Evolutionary conservation across 805 yeast genomes (phyloP).

Genomic region (Komagataella ulmi): DNA sequence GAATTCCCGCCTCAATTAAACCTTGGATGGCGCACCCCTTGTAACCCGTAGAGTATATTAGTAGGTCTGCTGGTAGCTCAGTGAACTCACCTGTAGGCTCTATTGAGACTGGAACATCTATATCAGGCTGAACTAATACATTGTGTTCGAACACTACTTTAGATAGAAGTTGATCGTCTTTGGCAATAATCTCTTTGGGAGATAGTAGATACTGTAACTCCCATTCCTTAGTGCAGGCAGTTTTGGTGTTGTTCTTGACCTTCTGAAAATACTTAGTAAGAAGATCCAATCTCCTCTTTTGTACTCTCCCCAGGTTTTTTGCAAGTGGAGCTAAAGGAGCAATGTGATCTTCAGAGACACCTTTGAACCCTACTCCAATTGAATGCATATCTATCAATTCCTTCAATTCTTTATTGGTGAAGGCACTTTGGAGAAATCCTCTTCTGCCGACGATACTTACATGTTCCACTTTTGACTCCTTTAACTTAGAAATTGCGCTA

Average conservation of each 20-base stretch:
- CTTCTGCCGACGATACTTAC: constrained; percentile 77
- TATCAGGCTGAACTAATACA: constrained; percentile 23
- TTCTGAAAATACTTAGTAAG: constrained; percentile 30
- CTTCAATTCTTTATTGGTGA: constrained; percentile 84
- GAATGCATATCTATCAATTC: constrained; percentile 56
- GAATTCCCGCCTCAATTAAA: constrained; percentile 32
- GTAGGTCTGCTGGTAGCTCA: constrained; percentile 40
- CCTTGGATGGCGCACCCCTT: constrained; percentile 53
- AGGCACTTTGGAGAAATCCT: constrained; percentile 76
- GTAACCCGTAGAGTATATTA: constrained; percentile 77
- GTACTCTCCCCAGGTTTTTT: constrained; percentile 31
- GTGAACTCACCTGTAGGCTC: constrained; percentile 21
- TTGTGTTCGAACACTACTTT: constrained; percentile 39
- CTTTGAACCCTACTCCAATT: constrained; percentile 32
- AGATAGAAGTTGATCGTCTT: constrained; percentile 24
- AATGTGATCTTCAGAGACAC: constrained; percentile 26
- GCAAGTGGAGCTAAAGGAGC: constrained; percentile 13
- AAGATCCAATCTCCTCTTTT: constrained; percentile 54
- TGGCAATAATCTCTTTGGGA: constrained; percentile 39
- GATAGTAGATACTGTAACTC: constrained; percentile 52
- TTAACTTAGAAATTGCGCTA: constrained; percentile 42
- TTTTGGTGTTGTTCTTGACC: constrained; percentile 6
- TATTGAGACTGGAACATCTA: constrained; percentile 19
- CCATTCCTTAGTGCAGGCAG: constrained; percentile 32
- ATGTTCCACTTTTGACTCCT: constrained; percentile 37